Evolutionary conservation across 495 filamentous ascomycete genomes (phyloP).

Genomic region (Elasticomyces elasticus): DNA sequence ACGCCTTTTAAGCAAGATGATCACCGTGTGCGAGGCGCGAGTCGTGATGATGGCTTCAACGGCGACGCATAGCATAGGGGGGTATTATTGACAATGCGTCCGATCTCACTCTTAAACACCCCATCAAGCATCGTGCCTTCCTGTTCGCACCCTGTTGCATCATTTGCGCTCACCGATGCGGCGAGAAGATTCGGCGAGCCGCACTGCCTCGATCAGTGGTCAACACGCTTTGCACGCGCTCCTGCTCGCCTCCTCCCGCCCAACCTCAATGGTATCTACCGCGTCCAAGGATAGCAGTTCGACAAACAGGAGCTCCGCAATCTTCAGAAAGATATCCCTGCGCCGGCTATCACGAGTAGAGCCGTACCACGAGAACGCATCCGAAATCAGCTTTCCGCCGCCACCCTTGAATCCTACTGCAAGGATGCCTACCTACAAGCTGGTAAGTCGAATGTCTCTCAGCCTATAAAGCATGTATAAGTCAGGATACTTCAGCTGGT

Average conservation of each 20-base stretch:
- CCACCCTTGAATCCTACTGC: neutral
- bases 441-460: constrained; percentile 4
- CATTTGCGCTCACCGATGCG: too few relatives aligned
- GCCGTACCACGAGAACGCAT: neutral
- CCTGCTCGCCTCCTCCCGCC: neutral
- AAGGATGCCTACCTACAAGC: constrained; percentile 3
- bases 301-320: neutral
- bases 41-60: too few relatives aligned
- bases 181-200: too few relatives aligned
- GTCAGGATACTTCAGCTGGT: neutral
- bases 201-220: neutral
- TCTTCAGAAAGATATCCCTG: constrained; percentile 1
- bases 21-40: too few relatives aligned
- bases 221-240: neutral
- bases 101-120: too few relatives aligned
- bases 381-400: neutral
- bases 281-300: neutral
- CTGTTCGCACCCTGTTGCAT: neutral
- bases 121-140: too few relatives aligned
- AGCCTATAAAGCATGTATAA: neutral
- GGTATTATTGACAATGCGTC: too few relatives aligned
- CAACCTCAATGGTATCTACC: constrained; percentile 1
- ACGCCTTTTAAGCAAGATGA: too few relatives aligned
- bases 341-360: neutral
- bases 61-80: too few relatives aligned